Evolutionary conservation across 345 rosid genomes (phyloP).

Genomic region (Eucalyptus regnans): DNA sequence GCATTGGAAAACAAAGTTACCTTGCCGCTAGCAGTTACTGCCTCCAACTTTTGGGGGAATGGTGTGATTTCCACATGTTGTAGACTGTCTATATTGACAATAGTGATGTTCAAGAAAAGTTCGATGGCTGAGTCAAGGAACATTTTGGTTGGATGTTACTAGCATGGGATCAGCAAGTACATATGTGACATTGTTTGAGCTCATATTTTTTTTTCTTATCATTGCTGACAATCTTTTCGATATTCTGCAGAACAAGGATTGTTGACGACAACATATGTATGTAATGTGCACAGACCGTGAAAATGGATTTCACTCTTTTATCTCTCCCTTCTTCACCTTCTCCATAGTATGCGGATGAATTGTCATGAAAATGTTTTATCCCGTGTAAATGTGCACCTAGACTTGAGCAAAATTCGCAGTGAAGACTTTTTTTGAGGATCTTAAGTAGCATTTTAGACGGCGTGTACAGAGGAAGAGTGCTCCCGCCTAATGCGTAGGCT

Average conservation of each 20-base stretch:
- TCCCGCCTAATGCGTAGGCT: background rate
- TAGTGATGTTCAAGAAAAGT: background rate
- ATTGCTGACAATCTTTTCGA: background rate
- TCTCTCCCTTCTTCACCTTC: background rate
- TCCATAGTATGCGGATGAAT: background rate
- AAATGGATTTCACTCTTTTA: background rate
- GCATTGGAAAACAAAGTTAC: background rate
- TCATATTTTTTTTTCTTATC: background rate
- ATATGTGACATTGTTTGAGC: background rate
- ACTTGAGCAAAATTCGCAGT: background rate
- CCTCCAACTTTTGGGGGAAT: background rate
- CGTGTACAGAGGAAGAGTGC: background rate
- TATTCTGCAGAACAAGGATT: background rate
- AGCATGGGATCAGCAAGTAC: background rate
- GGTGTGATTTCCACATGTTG: background rate
- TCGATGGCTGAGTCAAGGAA: background rate
- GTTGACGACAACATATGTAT: background rate
- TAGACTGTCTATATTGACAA: background rate
- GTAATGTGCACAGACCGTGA: background rate
- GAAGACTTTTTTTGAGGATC: background rate
- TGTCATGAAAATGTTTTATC: background rate
- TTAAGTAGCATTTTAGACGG: background rate
- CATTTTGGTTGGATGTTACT: background rate
- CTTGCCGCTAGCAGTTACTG: background rate
- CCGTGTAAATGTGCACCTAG: background rate